Base-by-base conservation (phyloP, 208 protist species). In the Naegleria gruberi region DNA sequence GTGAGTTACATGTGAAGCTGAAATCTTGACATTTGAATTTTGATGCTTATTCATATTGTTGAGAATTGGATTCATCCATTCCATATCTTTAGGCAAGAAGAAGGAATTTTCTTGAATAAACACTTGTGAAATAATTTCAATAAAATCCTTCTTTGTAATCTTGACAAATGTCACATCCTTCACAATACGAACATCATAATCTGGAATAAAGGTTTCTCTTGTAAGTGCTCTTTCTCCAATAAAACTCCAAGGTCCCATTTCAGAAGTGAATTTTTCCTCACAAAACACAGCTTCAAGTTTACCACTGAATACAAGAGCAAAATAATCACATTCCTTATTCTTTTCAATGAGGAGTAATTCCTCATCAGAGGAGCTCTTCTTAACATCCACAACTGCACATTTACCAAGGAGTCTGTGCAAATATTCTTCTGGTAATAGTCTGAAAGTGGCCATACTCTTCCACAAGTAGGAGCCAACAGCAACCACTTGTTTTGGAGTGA, bases 171-270 rank as follows among this genome's bases (percentile, higher is more conserved):
- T 43, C 5, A 6, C 19, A 34, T 37, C 5, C 4, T 42, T 57
- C 5, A 41, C 6, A 26, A 43, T 34, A 30, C n/a, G 40, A 30
- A 30, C 43, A 88, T 23, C 19, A 43, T 41, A 88, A 65, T 88
- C 84, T 42, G 44, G 43, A 40, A 65, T 42, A 88, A 88, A 88
- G 0, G 1, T 40, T 17, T 8, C 6, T 65, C 15, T 40, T 26
- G 26, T 88, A 30, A 88, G 65, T 65, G 84, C 43, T 30, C 45
- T n/a, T 34, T 45, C 37, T n/a, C 84, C 84, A 65, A 88, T 0
- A 26, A 43, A 57, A 65, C 26, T 88, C 85, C 87, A 90, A 17
- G 55, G 26, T 65, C 88, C 55, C 30, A 45, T 42, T 42, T 90
- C 81, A 43, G 34, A 73, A 1, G 26, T 10, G 26, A 90, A 90